Evolutionary conservation across 805 yeast species (phyloP), one percentile per base, ranked within the genome.

Genomic region (Candida jianshihensis): DNA sequence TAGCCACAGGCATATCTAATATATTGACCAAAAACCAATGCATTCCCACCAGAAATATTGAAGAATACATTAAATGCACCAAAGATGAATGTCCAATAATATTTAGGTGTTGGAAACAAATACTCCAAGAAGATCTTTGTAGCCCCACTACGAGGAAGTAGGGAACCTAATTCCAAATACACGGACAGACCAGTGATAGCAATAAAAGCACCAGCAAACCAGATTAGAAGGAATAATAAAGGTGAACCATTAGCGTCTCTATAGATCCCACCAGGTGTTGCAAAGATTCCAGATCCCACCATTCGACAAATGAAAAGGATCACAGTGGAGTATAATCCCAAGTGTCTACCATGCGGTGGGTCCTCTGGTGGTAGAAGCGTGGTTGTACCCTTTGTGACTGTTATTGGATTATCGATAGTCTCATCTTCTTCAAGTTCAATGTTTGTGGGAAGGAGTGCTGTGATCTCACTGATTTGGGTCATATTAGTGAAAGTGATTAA

Each of bases 251-350:
- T 85, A 44, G 76, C 73, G 44, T 80, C 82, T 31, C 68, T 14
- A 19, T 34, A 40, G 11, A 40, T 37, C 27, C 43, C 43, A 17
- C 43, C 43, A 0, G 88, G 79, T 1, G 78, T 73, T n/a, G 85
- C 79, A 54, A 80, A 78, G 10, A 81, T 79, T 1, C 89, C 89
- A 1, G 85, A 77, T 0, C 90, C 89, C 7, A 81, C 62, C 30
- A 81, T 81, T 42, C 88, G 61, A 13, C 84, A 75, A 4, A 81
- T 67, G 44, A 78, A 76, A 38, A 80, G 61, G 27, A 78, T 68
- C 24, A 75, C 62, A 1, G 83, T 77, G 3, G 85, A 75, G 44
- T 69, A 78, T 3, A 78, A 53, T 0, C 88, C 88, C 42, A 81
- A 53, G 54, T 80, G 84, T 31, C 89, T 62, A 2, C 89, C 88